phyloP scores from a whole-genome alignment of 176 grass and related monocot species.

The Rhynchospora tenuis region DNA sequence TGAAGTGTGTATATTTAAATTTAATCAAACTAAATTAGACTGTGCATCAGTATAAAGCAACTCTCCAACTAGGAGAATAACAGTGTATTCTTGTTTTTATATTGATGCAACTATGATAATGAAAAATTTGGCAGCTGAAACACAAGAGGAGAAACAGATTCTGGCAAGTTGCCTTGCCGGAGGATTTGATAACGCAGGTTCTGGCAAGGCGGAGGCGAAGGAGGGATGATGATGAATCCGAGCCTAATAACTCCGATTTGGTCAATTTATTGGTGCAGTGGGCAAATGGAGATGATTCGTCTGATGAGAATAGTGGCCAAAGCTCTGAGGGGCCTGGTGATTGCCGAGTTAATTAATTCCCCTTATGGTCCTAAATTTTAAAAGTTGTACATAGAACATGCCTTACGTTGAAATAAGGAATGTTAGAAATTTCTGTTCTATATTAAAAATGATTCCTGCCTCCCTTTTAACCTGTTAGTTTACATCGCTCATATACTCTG shows the following conservation, averaged over 20 bases:
- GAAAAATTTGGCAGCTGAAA: conserved; percentile 2
- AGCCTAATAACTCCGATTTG: conserved; percentile 33
- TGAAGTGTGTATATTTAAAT: not conserved
- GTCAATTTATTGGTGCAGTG: conserved; percentile 43
- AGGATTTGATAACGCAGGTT: conserved; percentile 58
- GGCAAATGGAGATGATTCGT: conserved; percentile 35
- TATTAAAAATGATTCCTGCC: not conserved
- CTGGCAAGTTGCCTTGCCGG: conserved; percentile 35
- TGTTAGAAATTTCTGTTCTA: not conserved
- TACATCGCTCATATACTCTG: not conserved
- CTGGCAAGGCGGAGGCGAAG: conserved; percentile 33
- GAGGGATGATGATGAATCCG: conserved; percentile 22
- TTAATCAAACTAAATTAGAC: not conserved
- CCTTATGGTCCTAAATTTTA: conserved; percentile 21
- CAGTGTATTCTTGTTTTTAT: not conserved
- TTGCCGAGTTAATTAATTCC: conserved; percentile 34
- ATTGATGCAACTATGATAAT: not conserved
- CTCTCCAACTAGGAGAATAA: not conserved
- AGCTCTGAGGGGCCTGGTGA: conserved; percentile 40
- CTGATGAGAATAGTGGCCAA: conserved; percentile 39
- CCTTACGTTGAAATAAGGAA: conserved; percentile 5
- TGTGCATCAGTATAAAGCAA: not conserved
- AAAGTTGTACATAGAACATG: conserved; percentile 17
- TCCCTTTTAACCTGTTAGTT: not conserved
- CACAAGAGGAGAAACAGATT: conserved; percentile 58